phyloP scores from a whole-genome alignment of 2,329 filamentous ascomycete species.

The Ceratocystis destructans region DNA sequence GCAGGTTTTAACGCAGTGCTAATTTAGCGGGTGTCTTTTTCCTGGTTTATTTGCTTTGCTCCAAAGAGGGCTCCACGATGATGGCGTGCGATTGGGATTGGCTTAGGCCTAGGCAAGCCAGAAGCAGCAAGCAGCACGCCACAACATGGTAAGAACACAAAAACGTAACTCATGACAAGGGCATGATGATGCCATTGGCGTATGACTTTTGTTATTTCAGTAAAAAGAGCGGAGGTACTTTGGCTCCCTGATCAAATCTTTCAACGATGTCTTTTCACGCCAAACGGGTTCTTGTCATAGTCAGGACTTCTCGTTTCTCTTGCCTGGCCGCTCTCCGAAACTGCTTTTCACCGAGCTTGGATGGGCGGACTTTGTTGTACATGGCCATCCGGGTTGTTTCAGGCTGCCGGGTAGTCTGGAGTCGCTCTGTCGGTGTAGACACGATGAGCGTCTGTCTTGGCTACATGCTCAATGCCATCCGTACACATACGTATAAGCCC shows the following conservation, averaged over 20 bases:
- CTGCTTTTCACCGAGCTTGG: too few species aligned
- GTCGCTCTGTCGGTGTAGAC: too few species aligned
- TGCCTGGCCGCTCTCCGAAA: not conserved
- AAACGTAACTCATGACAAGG: not conserved
- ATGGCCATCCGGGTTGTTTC: constrained; percentile 1
- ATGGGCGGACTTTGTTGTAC: not conserved
- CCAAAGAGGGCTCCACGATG: not conserved
- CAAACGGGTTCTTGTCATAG: not conserved
- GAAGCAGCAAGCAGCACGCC: not conserved
- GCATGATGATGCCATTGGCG: constrained; percentile 3
- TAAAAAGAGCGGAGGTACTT: not conserved
- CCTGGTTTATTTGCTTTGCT: not conserved
- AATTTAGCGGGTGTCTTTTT: constrained; percentile 5
- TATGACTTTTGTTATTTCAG: not conserved
- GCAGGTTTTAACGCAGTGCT: not conserved
- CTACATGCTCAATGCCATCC: not conserved
- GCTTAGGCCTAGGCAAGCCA: not conserved
- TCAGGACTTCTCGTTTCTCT: not conserved
- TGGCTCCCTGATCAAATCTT: not conserved
- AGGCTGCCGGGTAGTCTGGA: not conserved
- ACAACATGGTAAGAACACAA: not conserved
- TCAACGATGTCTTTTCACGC: not conserved
- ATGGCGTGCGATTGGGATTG: constrained; percentile 6
- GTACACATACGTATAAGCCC: not conserved
- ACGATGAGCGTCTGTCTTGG: too few species aligned